Percentiles rank a stretch among this genome's conserved stretches.
Evolutionary conservation across 768 basidiomycete species (phyloP).

Genomic region (Serendipita vermifera): DNA sequence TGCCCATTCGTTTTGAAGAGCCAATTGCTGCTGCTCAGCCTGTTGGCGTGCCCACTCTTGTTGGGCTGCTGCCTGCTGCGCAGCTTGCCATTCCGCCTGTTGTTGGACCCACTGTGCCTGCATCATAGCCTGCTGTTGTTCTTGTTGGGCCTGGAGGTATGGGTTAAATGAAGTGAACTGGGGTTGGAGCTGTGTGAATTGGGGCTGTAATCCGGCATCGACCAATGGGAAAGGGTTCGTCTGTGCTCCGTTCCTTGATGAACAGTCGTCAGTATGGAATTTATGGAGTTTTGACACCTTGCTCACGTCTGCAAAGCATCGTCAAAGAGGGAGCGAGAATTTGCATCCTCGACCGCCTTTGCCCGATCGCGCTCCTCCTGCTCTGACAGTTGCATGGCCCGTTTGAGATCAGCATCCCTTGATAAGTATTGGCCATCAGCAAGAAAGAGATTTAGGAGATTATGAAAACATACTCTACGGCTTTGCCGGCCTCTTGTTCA

Average conservation of each 20-base stretch:
- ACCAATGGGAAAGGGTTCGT: constrained; percentile 50
- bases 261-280: too few species aligned
- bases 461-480: constrained; percentile 33
- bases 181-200: constrained; percentile 44
- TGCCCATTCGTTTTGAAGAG: constrained; percentile 26
- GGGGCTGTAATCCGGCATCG: constrained; percentile 42
- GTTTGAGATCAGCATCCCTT: constrained; percentile 62
- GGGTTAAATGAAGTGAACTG: constrained; percentile 92
- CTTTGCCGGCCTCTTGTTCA: constrained; percentile 38
- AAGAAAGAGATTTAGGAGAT: too few species aligned
- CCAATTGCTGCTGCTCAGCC: constrained; percentile 29
- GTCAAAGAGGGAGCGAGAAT: constrained; percentile 68
- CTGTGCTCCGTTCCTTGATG: too few species aligned
- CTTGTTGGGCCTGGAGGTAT: constrained; percentile 75
- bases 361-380: constrained; percentile 78
- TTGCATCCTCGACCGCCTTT: constrained; percentile 58
- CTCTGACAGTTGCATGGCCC: constrained; percentile 74
- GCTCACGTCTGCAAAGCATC: constrained; percentile 67
- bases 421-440: neutral
- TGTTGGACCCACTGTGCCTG: constrained; percentile 20
- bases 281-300: constrained; percentile 13
- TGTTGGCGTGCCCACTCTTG: constrained; percentile 46
- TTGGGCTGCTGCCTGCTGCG: constrained; percentile 53
- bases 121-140: constrained; percentile 79
- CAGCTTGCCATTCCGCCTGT: neutral